phyloP scores from a whole-genome alignment of 805 yeast species.

The Candida lessepsii region DNA sequence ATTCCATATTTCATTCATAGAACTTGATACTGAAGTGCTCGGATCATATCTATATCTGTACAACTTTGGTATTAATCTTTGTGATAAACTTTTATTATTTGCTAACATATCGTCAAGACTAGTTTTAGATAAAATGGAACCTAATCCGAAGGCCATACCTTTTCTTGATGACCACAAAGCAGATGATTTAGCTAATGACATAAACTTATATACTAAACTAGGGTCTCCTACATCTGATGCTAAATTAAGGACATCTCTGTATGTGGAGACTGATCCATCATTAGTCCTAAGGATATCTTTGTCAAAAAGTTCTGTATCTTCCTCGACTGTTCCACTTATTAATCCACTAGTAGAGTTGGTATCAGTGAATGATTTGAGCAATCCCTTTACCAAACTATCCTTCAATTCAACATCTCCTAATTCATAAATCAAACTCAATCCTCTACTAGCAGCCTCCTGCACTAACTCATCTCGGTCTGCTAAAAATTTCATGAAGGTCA shows the following conservation, averaged over 20 bases:
- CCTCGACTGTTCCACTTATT: slow-evolving; percentile 66
- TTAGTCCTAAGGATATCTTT: slow-evolving; percentile 77
- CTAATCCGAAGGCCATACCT: slow-evolving; percentile 92
- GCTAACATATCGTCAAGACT: slow-evolving; percentile 62
- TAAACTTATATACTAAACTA: slow-evolving; percentile 85
- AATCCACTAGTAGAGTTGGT: slow-evolving; percentile 47
- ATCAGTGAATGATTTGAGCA: slow-evolving; percentile 77
- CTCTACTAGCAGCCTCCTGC: slow-evolving; percentile 93
- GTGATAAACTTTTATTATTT: slow-evolving; percentile 53
- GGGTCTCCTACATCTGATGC: slow-evolving; percentile 98
- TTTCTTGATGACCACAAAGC: slow-evolving; percentile 90
- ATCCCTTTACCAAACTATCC: slow-evolving; percentile 69
- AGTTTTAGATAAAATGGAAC: slow-evolving; percentile 77
- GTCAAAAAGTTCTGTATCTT: slow-evolving; percentile 82
- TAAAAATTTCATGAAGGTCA: slow-evolving; percentile 72
- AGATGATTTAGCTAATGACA: slow-evolving; percentile 86
- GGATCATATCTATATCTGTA: slow-evolving; percentile 89
- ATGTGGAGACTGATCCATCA: slow-evolving; percentile 86
- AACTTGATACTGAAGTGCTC: slow-evolving; percentile 62
- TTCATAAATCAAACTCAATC: slow-evolving; percentile 79
- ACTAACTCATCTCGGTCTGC: slow-evolving; percentile 80
- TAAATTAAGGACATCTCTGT: slow-evolving; percentile 80
- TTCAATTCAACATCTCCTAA: slow-evolving; percentile 65
- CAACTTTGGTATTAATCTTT: slow-evolving; percentile 72
- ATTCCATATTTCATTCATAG: slow-evolving; percentile 90